Conservation (phyloP, 2,329 filamentous ascomycete genomes). For the Uncinocarpus reesii region DNA sequence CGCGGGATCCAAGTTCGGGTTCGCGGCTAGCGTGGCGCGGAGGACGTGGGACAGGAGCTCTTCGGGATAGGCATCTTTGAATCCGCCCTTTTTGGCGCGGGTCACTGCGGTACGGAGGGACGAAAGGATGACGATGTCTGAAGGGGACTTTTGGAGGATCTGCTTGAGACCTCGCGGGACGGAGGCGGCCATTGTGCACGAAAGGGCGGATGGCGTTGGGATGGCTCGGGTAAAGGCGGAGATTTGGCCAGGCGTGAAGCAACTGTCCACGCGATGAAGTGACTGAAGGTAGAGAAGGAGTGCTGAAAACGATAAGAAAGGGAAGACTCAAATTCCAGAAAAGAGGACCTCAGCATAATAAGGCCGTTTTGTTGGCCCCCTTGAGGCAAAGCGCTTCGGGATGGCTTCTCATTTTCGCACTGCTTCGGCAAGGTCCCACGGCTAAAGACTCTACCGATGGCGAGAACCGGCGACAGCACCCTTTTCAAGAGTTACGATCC, state of each 20-base stretch:
- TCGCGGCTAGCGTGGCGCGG: slow-evolving; percentile 58
- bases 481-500: not conserved
- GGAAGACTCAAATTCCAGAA: not conserved
- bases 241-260: not conserved
- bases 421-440: slow-evolving; percentile 6
- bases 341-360: not conserved
- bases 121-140: slow-evolving; percentile 80
- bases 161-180: slow-evolving; percentile 58
- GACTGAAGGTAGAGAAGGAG: not conserved
- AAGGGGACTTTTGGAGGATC: slow-evolving; percentile 66
- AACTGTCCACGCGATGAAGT: not conserved
- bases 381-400: not conserved
- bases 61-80: slow-evolving; percentile 84
- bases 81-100: slow-evolving; percentile 67
- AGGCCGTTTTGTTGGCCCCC: not conserved
- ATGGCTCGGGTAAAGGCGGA: not conserved
- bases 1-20: slow-evolving; percentile 60
- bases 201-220: not conserved
- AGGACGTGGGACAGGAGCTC: slow-evolving; percentile 61
- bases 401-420: not conserved
- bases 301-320: not conserved
- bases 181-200: slow-evolving; percentile 36
- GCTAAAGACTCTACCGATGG: slow-evolving; percentile 5
- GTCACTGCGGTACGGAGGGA: slow-evolving; percentile 82
- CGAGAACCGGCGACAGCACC: not conserved